Conservation (phyloP, 1,284 basidiomycete species). For the Leccinum ponderosum region DNA sequence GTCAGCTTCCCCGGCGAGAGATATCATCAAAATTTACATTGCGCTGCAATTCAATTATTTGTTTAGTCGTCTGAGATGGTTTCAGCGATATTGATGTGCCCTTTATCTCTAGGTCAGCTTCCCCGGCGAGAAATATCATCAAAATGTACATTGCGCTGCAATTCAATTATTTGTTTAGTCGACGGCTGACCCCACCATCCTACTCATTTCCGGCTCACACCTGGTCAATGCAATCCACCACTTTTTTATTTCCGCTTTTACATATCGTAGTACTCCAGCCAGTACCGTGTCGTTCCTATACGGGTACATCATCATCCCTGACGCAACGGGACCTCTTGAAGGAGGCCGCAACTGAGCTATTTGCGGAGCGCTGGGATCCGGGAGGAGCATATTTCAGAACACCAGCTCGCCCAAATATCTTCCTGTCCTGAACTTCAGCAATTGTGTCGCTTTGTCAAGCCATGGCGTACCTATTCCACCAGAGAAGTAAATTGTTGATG, state of each 20-base stretch:
- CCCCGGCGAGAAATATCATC: background rate
- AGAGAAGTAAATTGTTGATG: background rate
- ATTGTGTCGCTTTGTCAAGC: background rate
- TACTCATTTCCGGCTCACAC: background rate
- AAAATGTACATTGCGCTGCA: background rate
- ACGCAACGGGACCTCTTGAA: background rate
- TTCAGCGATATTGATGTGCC: background rate
- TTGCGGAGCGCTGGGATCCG: background rate
- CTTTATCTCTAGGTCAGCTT: background rate
- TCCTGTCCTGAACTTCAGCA: background rate
- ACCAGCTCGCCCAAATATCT: background rate
- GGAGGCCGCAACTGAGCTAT: background rate
- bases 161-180: background rate
- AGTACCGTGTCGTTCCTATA: background rate
- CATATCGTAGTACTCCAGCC: background rate
- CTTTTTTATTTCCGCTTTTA: background rate
- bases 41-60: too few species aligned
- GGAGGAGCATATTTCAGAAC: background rate
- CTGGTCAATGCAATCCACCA: background rate
- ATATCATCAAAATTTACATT: too few species aligned
- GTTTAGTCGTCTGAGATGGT: too few species aligned
- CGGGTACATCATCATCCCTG: background rate
- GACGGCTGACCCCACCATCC: background rate
- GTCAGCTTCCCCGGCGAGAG: too few species aligned
- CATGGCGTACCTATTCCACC: background rate